Percentiles rank a stretch among this genome's conserved stretches.
Conservation (phyloP, 2,329 filamentous ascomycete species). For the Mycosphaerella sp. region DNA sequence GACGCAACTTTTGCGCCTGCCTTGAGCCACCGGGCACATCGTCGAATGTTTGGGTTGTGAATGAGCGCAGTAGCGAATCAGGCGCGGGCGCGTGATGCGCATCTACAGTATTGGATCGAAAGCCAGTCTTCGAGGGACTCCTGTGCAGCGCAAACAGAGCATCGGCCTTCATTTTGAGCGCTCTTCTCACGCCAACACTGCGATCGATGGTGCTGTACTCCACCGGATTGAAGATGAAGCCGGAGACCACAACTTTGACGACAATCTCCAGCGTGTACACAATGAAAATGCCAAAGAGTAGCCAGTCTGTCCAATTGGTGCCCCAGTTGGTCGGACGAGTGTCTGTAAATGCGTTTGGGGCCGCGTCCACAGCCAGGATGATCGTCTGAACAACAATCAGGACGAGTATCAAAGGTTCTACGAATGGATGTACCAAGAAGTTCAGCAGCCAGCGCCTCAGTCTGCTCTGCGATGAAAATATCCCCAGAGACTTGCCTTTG, state of each 20-base stretch:
- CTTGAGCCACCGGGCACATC: slow-evolving; percentile 55
- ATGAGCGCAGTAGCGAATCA: slow-evolving; percentile 31
- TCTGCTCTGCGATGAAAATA: slow-evolving; percentile 73
- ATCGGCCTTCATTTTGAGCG: slow-evolving; percentile 67
- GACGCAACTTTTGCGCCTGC: slow-evolving; percentile 73
- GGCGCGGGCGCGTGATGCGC: slow-evolving; percentile 22
- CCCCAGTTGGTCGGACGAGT: slow-evolving; percentile 62
- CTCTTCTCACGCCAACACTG: slow-evolving; percentile 64
- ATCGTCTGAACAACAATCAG: slow-evolving; percentile 85
- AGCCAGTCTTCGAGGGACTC: slow-evolving; percentile 56
- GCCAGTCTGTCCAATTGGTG: slow-evolving; percentile 63
- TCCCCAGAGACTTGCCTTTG: slow-evolving; percentile 74
- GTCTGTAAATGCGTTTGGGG: slow-evolving; percentile 55
- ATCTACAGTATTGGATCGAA: slow-evolving; percentile 23
- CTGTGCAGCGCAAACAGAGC: slow-evolving; percentile 76
- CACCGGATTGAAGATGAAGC: slow-evolving; percentile 79
- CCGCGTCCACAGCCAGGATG: slow-evolving; percentile 76
- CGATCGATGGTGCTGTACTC: slow-evolving; percentile 91
- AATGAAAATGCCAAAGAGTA: slow-evolving; percentile 73
- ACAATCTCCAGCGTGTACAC: slow-evolving; percentile 84
- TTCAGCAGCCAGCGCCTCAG: slow-evolving; percentile 72
- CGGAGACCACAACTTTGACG: slow-evolving; percentile 83
- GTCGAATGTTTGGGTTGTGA: slow-evolving; percentile 35
- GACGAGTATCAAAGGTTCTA: slow-evolving; percentile 77
- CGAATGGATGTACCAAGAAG: slow-evolving; percentile 75